Evolutionary conservation across 495 filamentous ascomycete genomes (phyloP).

Genomic region (Penicillium steckii): DNA sequence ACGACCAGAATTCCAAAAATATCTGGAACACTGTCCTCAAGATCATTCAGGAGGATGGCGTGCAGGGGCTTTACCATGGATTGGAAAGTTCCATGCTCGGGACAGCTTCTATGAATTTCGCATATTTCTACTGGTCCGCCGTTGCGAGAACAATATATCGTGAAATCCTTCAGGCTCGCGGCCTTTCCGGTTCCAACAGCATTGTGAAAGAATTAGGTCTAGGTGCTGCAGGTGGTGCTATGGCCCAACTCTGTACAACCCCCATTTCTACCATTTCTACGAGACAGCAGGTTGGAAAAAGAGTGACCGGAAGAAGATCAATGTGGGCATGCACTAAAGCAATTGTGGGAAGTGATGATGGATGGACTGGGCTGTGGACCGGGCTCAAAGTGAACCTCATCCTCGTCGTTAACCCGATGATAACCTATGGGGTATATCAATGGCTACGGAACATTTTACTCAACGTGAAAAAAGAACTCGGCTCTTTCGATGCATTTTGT

Average conservation of each 20-base stretch:
- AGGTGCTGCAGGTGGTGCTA: slow-evolving; percentile 76
- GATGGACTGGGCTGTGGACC: slow-evolving; percentile 69
- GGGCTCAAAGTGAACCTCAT: slow-evolving; percentile 48
- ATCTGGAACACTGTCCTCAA: background rate
- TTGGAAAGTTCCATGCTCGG: slow-evolving; percentile 11
- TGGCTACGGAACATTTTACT: slow-evolving; percentile 70
- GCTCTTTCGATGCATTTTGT: slow-evolving; percentile 79
- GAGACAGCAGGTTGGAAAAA: slow-evolving; percentile 73
- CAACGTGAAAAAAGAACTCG: slow-evolving; percentile 62
- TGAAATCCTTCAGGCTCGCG: background rate
- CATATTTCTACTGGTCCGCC: slow-evolving; percentile 21
- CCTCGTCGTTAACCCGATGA: slow-evolving; percentile 80
- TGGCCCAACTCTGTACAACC: slow-evolving; percentile 87
- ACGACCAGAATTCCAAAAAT: background rate
- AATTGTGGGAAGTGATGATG: slow-evolving; percentile 78
- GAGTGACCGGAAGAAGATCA: slow-evolving; percentile 68
- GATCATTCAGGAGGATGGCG: slow-evolving; percentile 13
- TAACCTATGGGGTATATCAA: slow-evolving; percentile 93
- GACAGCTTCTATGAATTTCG: slow-evolving; percentile 21
- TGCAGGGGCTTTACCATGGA: slow-evolving; percentile 11
- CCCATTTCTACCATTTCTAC: slow-evolving; percentile 90
- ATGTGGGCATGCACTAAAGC: slow-evolving; percentile 76
- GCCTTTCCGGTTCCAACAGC: slow-evolving; percentile 5
- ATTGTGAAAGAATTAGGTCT: slow-evolving; percentile 43
- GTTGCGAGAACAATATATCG: slow-evolving; percentile 4